phyloP scores from a whole-genome alignment of 176 grass and related monocot genomes.

The Musa schizocarpa region DNA sequence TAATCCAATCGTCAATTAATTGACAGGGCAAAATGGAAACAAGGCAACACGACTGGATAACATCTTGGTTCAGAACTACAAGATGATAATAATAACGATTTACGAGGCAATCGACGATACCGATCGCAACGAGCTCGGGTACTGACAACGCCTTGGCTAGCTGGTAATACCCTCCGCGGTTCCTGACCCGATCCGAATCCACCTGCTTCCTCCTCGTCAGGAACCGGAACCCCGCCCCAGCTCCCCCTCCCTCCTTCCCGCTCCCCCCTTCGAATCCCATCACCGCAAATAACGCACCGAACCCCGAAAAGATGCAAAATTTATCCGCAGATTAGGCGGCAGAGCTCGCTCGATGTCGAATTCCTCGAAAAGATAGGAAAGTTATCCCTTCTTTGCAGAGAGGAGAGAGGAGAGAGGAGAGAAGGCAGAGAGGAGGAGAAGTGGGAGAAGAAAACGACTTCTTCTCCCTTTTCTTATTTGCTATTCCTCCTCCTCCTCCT shows the following conservation, averaged over 20 bases:
- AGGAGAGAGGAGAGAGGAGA: too few species aligned
- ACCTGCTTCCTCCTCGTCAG: constrained; percentile 40
- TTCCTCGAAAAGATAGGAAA: not conserved
- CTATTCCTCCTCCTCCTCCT: too few species aligned
- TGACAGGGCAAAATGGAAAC: too few species aligned
- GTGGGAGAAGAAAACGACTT: too few species aligned
- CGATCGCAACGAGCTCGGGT: constrained; percentile 53
- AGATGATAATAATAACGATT: not conserved
- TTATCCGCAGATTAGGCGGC: not conserved
- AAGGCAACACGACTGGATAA: too few species aligned
- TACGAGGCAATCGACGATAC: constrained; percentile 20
- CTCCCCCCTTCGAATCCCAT: not conserved
- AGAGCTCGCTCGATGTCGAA: not conserved
- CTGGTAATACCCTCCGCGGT: not conserved
- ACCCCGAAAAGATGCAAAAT: not conserved
- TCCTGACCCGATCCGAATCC: constrained; percentile 1
- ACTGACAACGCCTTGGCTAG: constrained; percentile 58
- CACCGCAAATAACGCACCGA: not conserved
- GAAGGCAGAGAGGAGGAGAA: too few species aligned
- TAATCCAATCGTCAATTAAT: too few species aligned
- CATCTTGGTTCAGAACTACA: too few species aligned
- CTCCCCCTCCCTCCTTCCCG: not conserved
- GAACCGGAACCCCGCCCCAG: constrained; percentile 23
- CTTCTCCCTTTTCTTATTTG: too few species aligned
- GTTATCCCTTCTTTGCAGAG: too few species aligned